These are phyloP conservation scores for Fusarium foetens DNA, from an alignment of 2,329 filamentous ascomycete species.

Conservation along the genomic window DNA sequence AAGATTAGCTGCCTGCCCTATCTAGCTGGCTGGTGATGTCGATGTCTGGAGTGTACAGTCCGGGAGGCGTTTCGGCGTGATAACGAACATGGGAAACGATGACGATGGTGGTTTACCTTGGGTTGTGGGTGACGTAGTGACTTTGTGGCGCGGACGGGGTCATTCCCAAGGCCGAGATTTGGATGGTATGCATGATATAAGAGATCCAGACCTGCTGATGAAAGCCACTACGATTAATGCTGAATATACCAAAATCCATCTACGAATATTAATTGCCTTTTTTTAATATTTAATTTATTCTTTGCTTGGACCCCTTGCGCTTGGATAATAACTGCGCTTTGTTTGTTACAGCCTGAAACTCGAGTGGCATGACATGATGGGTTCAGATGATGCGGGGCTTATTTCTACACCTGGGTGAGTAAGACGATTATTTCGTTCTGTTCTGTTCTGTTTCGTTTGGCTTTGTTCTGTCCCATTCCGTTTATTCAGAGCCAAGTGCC, in stretches of 20 bases:
- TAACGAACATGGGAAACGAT: slow-evolving; percentile 18
- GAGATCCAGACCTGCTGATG: slow-evolving; percentile 4
- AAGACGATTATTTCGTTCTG: slow-evolving; percentile 24
- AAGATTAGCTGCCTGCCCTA: background rate
- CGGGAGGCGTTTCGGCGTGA: slow-evolving; percentile 11
- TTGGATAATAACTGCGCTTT: background rate
- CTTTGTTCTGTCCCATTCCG: background rate
- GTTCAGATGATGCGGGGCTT: slow-evolving; percentile 37
- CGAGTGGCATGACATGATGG: slow-evolving; percentile 42
- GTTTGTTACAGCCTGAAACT: slow-evolving; percentile 31
- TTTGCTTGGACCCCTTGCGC: background rate
- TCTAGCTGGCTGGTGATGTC: slow-evolving; percentile 15
- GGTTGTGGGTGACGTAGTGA: slow-evolving; percentile 40
- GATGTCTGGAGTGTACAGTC: slow-evolving; percentile 13
- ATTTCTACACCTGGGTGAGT: slow-evolving; percentile 34
- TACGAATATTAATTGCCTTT: background rate
- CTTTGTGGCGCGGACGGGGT: slow-evolving; percentile 34
- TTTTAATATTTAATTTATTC: background rate
- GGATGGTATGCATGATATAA: slow-evolving; percentile 21
- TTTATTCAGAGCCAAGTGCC: slow-evolving; percentile 11
- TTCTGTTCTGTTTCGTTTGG: slow-evolving; percentile 20
- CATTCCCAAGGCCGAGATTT: slow-evolving; percentile 15
- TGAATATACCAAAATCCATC: background rate
- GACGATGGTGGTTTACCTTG: slow-evolving; percentile 26
- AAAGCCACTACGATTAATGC: background rate